These are phyloP conservation scores for Holtermannia corniformis DNA, from an alignment of 768 basidiomycete genomes.

Conservation along the genomic window DNA sequence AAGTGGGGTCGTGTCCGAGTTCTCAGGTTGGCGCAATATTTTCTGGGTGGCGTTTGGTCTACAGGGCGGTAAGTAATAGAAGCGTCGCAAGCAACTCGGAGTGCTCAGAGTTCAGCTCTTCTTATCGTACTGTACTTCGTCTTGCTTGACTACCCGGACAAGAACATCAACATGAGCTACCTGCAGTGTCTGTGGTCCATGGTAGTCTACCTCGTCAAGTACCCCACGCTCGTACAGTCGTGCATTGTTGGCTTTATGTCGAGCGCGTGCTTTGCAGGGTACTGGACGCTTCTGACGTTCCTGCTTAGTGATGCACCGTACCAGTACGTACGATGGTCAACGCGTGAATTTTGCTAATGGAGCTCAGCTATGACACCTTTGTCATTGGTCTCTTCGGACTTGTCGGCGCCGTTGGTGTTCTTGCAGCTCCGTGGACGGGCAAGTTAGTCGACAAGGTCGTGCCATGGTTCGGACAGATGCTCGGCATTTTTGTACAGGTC, in stretches of 20 bases:
- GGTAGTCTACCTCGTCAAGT: constrained; percentile 64
- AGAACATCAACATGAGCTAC: constrained; percentile 54
- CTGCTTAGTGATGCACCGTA: constrained; percentile 68
- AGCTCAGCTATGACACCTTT: constrained; percentile 43
- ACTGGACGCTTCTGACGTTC: constrained; percentile 53
- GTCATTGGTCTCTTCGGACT: constrained; percentile 67
- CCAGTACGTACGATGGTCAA: constrained; percentile 48
- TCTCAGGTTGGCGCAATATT: constrained; percentile 60
- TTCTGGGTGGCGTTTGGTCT: constrained; percentile 70
- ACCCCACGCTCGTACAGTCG: constrained; percentile 64
- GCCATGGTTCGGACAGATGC: constrained; percentile 66
- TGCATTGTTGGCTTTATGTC: constrained; percentile 52
- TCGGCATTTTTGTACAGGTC: constrained; percentile 44
- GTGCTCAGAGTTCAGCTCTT: constrained; percentile 44
- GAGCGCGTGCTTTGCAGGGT: constrained; percentile 43
- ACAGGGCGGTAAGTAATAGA: constrained; percentile 46
- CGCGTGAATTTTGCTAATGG: too few relatives aligned
- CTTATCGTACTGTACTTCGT: constrained; percentile 53
- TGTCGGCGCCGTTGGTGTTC: constrained; percentile 54
- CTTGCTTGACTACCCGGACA: constrained; percentile 77
- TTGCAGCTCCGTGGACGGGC: constrained; percentile 61
- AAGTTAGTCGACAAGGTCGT: constrained; percentile 59
- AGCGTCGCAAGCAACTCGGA: too few relatives aligned
- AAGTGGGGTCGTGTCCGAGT: constrained; percentile 56
- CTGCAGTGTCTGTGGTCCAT: constrained; percentile 54